These are phyloP conservation scores for Cymodocea nodosa DNA, from an alignment of 116 monocot genomes.

Conservation along the genomic window DNA sequence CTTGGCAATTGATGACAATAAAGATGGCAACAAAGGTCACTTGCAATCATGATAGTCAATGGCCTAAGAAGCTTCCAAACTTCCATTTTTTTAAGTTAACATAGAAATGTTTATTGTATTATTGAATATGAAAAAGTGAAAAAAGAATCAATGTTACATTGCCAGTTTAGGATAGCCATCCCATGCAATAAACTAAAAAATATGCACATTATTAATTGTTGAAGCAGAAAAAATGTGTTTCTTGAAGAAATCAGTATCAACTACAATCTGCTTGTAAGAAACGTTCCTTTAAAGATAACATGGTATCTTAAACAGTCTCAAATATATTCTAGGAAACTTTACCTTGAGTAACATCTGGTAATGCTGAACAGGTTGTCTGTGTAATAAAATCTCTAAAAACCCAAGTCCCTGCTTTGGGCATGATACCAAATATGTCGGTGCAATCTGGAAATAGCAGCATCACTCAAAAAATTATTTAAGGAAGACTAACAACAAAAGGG, in stretches of 20 bases:
- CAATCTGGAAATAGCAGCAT: conserved; percentile 43
- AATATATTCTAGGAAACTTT: background rate
- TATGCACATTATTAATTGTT: background rate
- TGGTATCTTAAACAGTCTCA: background rate
- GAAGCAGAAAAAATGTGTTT: background rate
- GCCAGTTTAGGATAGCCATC: too few species aligned
- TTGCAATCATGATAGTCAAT: too few species aligned
- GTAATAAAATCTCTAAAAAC: conserved; percentile 71
- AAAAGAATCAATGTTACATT: background rate
- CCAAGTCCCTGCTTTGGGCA: conserved; percentile 88
- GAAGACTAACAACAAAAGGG: too few species aligned
- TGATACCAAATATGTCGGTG: conserved; percentile 82
- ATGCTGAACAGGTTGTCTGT: conserved; percentile 57
- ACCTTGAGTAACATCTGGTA: conserved; percentile 73
- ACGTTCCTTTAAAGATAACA: too few species aligned
- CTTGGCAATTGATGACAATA: background rate
- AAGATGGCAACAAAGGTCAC: background rate
- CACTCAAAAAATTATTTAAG: too few species aligned
- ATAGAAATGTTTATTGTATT: background rate
- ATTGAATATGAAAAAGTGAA: background rate
- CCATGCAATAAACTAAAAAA: too few species aligned
- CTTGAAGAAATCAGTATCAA: background rate
- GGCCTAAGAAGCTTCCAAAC: too few species aligned
- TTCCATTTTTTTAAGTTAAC: too few species aligned
- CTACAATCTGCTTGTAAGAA: too few species aligned